Conservation (phyloP, 2,329 filamentous ascomycete species). For the Aureobasidium sp. region DNA sequence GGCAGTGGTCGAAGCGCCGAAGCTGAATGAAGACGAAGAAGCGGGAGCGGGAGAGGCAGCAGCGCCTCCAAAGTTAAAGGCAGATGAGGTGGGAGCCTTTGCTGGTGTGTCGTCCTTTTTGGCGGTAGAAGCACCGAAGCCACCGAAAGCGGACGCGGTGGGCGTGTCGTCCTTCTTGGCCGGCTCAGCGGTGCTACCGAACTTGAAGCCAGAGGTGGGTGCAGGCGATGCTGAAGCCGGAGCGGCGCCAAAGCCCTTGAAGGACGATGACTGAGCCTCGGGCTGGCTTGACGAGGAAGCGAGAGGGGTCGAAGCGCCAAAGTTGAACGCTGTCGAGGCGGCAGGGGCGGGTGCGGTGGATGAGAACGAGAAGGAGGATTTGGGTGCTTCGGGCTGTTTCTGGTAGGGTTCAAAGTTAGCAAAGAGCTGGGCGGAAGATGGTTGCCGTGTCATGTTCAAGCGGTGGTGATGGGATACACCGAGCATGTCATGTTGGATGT, state of each 20-base stretch:
- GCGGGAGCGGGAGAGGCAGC: not conserved
- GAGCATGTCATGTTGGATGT: constrained; percentile 3
- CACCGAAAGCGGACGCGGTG: not conserved
- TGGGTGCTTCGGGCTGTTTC: not conserved
- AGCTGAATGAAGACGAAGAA: not conserved
- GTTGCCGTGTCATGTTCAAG: not conserved
- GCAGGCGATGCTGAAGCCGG: not conserved
- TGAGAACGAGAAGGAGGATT: not conserved
- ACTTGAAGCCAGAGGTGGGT: not conserved
- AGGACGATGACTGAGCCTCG: not conserved
- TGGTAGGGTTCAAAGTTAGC: not conserved
- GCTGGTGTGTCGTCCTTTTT: not conserved
- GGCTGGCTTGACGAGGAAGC: not conserved
- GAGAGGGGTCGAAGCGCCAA: not conserved
- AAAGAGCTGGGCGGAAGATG: not conserved
- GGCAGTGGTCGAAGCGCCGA: not conserved
- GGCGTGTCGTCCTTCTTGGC: not conserved
- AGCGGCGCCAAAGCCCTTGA: not conserved
- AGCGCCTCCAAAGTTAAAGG: not conserved
- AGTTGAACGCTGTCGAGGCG: not conserved
- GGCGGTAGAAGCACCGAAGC: not conserved
- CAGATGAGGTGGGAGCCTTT: not conserved
- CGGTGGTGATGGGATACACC: not conserved
- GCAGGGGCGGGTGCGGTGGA: not conserved
- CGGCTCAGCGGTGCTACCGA: not conserved